Evolutionary conservation across 345 rosid genomes (phyloP).

Genomic region (Mangifera indica): DNA sequence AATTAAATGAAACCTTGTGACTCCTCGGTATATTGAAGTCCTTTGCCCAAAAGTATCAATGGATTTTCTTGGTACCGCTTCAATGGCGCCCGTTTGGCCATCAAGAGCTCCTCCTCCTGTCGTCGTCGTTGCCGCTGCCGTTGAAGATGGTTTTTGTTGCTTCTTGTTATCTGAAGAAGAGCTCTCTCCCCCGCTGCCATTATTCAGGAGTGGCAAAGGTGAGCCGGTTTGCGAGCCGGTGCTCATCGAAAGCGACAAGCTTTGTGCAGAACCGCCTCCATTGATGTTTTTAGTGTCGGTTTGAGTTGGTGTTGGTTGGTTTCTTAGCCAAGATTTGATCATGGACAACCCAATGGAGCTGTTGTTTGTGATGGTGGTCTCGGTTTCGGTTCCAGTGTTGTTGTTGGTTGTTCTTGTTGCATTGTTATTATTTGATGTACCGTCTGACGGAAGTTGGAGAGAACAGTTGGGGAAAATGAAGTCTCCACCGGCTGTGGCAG

Average conservation of each 20-base stretch:
- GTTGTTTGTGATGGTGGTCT: conserved; percentile 12
- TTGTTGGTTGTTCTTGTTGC: conserved; percentile 13
- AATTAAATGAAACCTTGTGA: conserved; percentile 56
- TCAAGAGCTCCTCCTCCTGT: conserved; percentile 7
- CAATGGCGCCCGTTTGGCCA: conserved; percentile 27
- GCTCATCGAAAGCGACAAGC: conserved; percentile 66
- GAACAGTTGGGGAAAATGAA: conserved; percentile 40
- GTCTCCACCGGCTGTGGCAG: conserved; percentile 6
- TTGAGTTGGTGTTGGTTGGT: conserved; percentile 46
- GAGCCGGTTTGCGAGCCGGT: conserved; percentile 48
- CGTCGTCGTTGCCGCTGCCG: neutral
- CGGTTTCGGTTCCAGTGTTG: conserved; percentile 13
- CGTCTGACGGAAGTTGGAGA: conserved; percentile 31
- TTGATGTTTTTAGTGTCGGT: conserved; percentile 25
- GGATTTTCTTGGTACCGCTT: conserved; percentile 58
- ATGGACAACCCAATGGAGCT: conserved; percentile 65
- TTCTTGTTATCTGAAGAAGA: conserved; percentile 36
- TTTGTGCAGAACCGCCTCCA: conserved; percentile 36
- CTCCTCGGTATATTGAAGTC: conserved; percentile 93
- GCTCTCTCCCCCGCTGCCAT: conserved; percentile 29
- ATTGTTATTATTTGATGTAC: neutral
- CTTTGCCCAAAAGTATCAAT: conserved; percentile 87
- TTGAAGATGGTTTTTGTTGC: conserved; percentile 28
- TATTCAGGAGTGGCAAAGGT: conserved; percentile 29
- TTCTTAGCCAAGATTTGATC: conserved; percentile 79